Evolutionary conservation across 2,329 filamentous ascomycete genomes (phyloP), one percentile per base, ranked within the genome.

Genomic region (Cladophialophora chaetospira): DNA sequence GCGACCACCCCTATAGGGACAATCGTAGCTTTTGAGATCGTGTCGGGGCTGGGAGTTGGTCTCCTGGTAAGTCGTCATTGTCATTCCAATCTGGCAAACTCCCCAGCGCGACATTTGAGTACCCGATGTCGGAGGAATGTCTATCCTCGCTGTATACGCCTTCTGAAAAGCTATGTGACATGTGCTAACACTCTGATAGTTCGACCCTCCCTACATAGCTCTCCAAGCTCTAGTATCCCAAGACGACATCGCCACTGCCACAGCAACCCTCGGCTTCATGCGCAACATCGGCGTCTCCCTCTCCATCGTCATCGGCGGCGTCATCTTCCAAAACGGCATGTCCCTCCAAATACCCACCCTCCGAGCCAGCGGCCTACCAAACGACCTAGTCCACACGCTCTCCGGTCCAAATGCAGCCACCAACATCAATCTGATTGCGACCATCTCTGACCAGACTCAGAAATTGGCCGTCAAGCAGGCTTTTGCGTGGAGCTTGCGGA

Each of bases 241-340:
- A 57, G 69, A 70, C 2, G 77, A 83, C 33, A 72, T 68, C 0
- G 84, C 84, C 1, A 79, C 82, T 1, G 85, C 82, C 11, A 86
- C 84, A 0, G 79, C 82, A 0, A 84, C 83, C 2, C 84, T 84
- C 65, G 74, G 75, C 5, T 87, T 87, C 65, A 68, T 83, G 38
- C 79, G 84, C 19, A 81, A 83, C 64, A 72, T 86, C 25, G 77
- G 79, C 3, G 81, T 80, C 0, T 75, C 81, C 38, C 76, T 85
- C 15, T 81, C 81, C 8, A 76, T 86, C 54, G 82, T 86, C 23
- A 70, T 85, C 28, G 83, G 82, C 49, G 81, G 76, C 2, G 77
- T 80, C 45, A 71, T 80, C 52, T 75, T 74, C 55, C 72, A 73
- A 44, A 75, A 75, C 55, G 60, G 64, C 25, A 68, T 73, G 65